Evolutionary conservation across 805 yeast species (phyloP), one percentile per base, ranked within the genome.

Genomic region (Kluyveromyces dobzhanskii): DNA sequence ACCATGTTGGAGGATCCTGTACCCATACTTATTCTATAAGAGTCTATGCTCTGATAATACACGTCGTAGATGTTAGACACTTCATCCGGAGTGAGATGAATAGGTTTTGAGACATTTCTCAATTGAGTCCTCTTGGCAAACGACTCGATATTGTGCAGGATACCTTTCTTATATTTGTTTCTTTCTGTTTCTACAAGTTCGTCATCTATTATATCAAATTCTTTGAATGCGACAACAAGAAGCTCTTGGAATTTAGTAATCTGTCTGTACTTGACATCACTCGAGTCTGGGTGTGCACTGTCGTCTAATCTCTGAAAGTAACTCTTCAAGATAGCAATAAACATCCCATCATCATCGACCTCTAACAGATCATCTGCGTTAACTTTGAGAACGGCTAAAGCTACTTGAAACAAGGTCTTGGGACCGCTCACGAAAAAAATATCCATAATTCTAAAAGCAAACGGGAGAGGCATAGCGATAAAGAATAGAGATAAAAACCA

Each of bases 401-500:
- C 94, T 6, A 92, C 88, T 61, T 92, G 97, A 57, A 92, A 94
- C 17, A 92, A 65, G 0, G 92, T 81, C 47, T 78, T 79, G 2
- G 95, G 79, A 1, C 99, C 99, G 58, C 87, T 87, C 41, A 85
- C 69, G 58, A 92, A 83, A 54, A 92, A 80, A 17, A 87, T 81
- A 59, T 92, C 99, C 52, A 90, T 71, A 34, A 92, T 83, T 57
- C 97, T 69, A 52, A 87, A 85, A 2, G 98, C 96, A 63, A 78
- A 90, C 4, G 87, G 87, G 48, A 92, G 65, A 0, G 98, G 98
- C 95, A 92, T 87, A 0, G 95, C 80, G 49, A 84, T 88, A 48
- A 90, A 73, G 59, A 85, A 92, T 29, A 92, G 64, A 0, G 96
- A 85, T 39, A 92, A 65, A 56, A 92, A 92, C 99, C 99, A 92